phyloP scores from a whole-genome alignment of 352 stramenopile genomes.

The Phytopythium boreale region DNA sequence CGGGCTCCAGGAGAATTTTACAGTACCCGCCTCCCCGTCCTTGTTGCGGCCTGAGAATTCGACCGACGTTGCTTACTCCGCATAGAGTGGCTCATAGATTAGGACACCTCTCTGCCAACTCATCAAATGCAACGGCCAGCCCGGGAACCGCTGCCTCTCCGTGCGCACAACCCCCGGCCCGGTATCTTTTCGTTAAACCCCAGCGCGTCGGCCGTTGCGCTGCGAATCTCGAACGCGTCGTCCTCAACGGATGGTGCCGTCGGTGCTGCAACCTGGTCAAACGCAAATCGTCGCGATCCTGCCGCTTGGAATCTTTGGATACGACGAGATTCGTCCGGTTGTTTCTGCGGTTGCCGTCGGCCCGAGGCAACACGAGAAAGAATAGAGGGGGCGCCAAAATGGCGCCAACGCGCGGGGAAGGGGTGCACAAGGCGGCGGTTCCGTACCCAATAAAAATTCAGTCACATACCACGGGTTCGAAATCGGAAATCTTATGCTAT shows the following conservation, averaged over 20 bases:
- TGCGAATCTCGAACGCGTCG: background rate
- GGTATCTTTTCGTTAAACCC: background rate
- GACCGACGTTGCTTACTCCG: too few relatives aligned
- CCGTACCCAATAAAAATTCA: slow-evolving; percentile 9
- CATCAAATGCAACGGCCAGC: background rate
- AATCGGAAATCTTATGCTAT: background rate
- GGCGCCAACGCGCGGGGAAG: slow-evolving; percentile 1
- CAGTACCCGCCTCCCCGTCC: background rate
- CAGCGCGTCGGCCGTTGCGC: background rate
- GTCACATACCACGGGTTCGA: slow-evolving; percentile 2
- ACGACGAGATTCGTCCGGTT: slow-evolving; percentile 1
- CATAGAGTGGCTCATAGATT: background rate
- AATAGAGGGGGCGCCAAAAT: background rate
- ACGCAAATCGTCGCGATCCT: background rate
- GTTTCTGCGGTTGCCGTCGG: background rate
- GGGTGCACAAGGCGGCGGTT: background rate
- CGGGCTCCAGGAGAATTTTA: slow-evolving; percentile 5
- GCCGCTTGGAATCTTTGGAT: slow-evolving; percentile 3
- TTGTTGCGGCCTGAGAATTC: too few relatives aligned
- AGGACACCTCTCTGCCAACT: background rate
- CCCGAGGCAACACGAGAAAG: too few relatives aligned
- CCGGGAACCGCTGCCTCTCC: background rate
- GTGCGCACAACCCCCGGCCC: background rate
- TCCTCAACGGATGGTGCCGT: background rate
- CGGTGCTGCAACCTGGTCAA: background rate